These are phyloP conservation scores for Neonectria sp. DNA, from an alignment of 2,329 filamentous ascomycete species.

Conservation along the genomic window DNA sequence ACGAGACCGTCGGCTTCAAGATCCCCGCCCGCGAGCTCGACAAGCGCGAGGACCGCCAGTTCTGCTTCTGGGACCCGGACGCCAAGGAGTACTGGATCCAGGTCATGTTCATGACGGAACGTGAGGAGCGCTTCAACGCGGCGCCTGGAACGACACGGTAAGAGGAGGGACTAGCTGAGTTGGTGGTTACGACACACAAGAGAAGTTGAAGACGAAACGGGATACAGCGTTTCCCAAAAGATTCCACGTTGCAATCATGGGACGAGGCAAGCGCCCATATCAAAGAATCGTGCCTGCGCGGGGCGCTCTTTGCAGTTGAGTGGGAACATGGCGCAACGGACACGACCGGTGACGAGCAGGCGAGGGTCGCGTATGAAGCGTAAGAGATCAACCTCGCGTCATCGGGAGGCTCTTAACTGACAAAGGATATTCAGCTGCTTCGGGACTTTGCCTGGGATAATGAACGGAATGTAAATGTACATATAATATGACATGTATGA, in stretches of 20 bases:
- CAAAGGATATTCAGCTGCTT: slow-evolving; percentile 17
- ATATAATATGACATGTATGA: slow-evolving; percentile 16
- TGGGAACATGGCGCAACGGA: not conserved
- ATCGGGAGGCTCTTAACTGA: slow-evolving; percentile 27
- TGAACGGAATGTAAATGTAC: slow-evolving; percentile 25
- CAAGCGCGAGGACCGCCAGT: slow-evolving; percentile 88
- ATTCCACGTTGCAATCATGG: not conserved
- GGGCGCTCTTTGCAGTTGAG: not conserved
- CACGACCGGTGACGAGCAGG: not conserved
- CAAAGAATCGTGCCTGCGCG: not conserved
- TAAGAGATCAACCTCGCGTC: slow-evolving; percentile 30
- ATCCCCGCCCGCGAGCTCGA: slow-evolving; percentile 95
- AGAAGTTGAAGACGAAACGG: not conserved
- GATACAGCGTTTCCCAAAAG: not conserved
- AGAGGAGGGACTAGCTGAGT: slow-evolving; percentile 21
- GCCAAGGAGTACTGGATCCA: slow-evolving; percentile 98
- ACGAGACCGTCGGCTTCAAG: slow-evolving; percentile 98
- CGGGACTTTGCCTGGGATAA: slow-evolving; percentile 10
- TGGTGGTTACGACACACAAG: slow-evolving; percentile 2
- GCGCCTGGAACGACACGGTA: slow-evolving; percentile 71
- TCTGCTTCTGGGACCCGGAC: slow-evolving; percentile 96
- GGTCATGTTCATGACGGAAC: slow-evolving; percentile 98
- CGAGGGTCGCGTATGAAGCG: slow-evolving; percentile 13
- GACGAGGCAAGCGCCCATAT: not conserved
- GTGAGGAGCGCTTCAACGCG: slow-evolving; percentile 88